phyloP scores from a whole-genome alignment of 1,284 basidiomycete genomes.

The Lentinula novae-zelandiae region DNA sequence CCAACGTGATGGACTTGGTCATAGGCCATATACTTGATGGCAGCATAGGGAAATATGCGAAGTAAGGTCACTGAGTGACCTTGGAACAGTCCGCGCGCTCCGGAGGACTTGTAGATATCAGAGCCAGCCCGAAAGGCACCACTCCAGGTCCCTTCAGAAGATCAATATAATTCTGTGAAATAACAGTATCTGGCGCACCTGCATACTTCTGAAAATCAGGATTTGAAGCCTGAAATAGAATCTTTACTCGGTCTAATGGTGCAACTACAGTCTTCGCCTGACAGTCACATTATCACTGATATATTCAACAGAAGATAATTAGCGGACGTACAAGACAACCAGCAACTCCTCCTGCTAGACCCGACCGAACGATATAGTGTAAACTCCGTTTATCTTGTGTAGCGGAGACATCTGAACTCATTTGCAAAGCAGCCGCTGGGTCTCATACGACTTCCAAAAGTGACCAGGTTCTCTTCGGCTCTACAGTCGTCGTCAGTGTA shows the following conservation, averaged over 20 bases:
- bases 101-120: slow-evolving; percentile 74
- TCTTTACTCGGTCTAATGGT: slow-evolving; percentile 97
- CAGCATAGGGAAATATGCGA: slow-evolving; percentile 92
- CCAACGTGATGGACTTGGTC: slow-evolving; percentile 80
- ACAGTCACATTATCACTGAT: slow-evolving; percentile 14
- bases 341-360: slow-evolving; percentile 88
- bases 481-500: too few species aligned
- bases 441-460: slow-evolving; percentile 10
- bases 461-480: neutral
- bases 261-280: slow-evolving; percentile 97
- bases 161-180: neutral
- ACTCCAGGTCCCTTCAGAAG: slow-evolving; percentile 67
- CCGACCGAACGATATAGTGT: slow-evolving; percentile 76
- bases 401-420: slow-evolving; percentile 60
- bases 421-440: slow-evolving; percentile 33
- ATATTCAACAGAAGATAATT: slow-evolving; percentile 12
- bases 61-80: slow-evolving; percentile 91
- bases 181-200: slow-evolving; percentile 42
- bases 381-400: slow-evolving; percentile 64
- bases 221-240: slow-evolving; percentile 97
- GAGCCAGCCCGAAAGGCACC: slow-evolving; percentile 83
- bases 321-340: slow-evolving; percentile 78
- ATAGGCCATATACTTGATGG: slow-evolving; percentile 98
- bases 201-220: slow-evolving; percentile 94
- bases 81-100: slow-evolving; percentile 84